Percentiles rank a stretch among this genome's conserved stretches.
phyloP scores from a whole-genome alignment of 169 alveolate genomes.

The Amoebophrya sp. region DNA sequence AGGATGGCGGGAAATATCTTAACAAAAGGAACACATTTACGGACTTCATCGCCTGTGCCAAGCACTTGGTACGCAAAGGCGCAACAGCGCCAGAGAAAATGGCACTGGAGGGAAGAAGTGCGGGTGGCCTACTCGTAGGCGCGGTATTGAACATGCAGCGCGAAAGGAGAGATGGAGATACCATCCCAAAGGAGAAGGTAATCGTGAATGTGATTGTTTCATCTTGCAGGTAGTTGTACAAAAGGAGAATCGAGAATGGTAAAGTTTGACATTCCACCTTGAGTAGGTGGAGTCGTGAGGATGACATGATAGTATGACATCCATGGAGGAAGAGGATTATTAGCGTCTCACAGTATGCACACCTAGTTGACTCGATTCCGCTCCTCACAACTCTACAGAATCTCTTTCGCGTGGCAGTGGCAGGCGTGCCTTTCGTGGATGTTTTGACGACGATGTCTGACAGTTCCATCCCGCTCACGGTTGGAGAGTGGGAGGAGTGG shows the following conservation, averaged over 20 bases:
- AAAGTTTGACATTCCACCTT: no score
- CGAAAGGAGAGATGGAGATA: no score
- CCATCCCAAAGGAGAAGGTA: no score
- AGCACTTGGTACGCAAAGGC: background rate
- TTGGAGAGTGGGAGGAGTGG: constrained; percentile 35
- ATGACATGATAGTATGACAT: no score
- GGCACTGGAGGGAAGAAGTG: constrained; percentile 10
- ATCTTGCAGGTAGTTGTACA: no score
- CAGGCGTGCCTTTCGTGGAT: constrained; percentile 36
- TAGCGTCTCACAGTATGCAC: no score
- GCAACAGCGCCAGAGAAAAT: background rate
- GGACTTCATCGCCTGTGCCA: constrained; percentile 37
- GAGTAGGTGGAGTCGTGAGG: no score
- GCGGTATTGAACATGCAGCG: constrained; percentile 38
- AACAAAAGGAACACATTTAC: constrained; percentile 36
- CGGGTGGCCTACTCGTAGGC: constrained; percentile 45
- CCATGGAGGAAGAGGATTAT: no score
- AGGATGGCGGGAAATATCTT: constrained; percentile 34
- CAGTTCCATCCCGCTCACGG: constrained; percentile 12
- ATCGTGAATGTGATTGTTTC: no score
- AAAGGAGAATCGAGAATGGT: no score
- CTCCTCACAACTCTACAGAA: no score
- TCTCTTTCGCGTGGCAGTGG: constrained; percentile 26
- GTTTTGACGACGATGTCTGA: constrained; percentile 34
- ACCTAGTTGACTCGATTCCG: no score